These are phyloP conservation scores for Botrytis aclada DNA, from an alignment of 2,329 filamentous ascomycete species.

Conservation along the genomic window DNA sequence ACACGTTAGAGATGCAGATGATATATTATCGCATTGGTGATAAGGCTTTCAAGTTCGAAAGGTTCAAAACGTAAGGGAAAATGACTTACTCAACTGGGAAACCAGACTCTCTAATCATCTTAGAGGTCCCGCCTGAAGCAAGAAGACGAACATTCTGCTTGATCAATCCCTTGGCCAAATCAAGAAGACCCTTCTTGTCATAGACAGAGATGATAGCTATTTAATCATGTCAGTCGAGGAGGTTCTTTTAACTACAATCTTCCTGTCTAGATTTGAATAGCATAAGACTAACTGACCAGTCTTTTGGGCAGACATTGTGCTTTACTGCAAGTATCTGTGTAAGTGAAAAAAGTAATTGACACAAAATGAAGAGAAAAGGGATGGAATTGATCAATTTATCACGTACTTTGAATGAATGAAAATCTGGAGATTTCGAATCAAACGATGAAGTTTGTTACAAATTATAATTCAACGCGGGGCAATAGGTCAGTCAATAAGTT, in stretches of 20 bases:
- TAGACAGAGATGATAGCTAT: slow-evolving; percentile 93
- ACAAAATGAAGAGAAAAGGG: background rate
- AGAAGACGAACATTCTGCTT: slow-evolving; percentile 89
- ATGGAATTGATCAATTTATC: background rate
- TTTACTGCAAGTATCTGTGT: background rate
- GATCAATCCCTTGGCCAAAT: slow-evolving; percentile 85
- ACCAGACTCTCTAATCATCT: slow-evolving; percentile 93
- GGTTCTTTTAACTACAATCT: background rate
- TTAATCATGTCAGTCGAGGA: slow-evolving; percentile 20
- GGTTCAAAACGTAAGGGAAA: slow-evolving; percentile 36
- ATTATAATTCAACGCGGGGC: slow-evolving; percentile 16
- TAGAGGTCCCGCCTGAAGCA: slow-evolving; percentile 91
- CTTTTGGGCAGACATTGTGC: slow-evolving; percentile 25
- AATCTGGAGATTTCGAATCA: slow-evolving; percentile 4
- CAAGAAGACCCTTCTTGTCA: slow-evolving; percentile 94
- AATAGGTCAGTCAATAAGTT: slow-evolving; percentile 5
- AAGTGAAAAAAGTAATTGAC: background rate
- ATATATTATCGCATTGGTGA: background rate
- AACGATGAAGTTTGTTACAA: slow-evolving; percentile 15
- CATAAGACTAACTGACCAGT: slow-evolving; percentile 27
- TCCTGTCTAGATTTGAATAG: slow-evolving; percentile 3
- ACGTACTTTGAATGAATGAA: background rate
- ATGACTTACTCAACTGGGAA: slow-evolving; percentile 81
- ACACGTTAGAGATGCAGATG: background rate
- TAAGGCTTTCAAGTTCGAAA: background rate